These are phyloP conservation scores for Phaseolus lunatus DNA, from an alignment of 306 rosid genomes.

Conservation along the genomic window DNA sequence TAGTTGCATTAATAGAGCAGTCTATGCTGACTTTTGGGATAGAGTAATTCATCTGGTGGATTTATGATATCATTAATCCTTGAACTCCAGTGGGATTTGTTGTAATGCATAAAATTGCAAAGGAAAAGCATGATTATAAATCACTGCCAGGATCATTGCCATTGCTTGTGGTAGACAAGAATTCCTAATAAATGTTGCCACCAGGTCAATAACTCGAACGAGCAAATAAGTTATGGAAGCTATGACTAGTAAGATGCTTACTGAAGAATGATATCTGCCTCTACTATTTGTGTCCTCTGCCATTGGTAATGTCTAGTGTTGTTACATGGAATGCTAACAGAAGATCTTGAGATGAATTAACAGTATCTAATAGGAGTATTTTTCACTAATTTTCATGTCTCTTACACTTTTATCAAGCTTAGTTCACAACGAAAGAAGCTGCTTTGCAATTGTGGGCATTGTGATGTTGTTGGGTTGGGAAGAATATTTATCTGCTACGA, in stretches of 20 bases:
- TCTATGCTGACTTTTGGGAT: conserved; percentile 3
- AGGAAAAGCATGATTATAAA: conserved; percentile 17
- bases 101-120: background rate
- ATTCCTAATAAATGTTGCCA: background rate
- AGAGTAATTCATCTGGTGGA: conserved; percentile 5
- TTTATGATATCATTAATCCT: conserved; percentile 13
- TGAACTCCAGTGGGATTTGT: background rate
- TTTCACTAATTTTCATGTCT: background rate
- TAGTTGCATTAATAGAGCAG: background rate
- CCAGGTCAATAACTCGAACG: background rate
- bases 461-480: background rate
- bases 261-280: conserved; percentile 18
- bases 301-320: conserved; percentile 1
- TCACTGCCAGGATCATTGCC: background rate
- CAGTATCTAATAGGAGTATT: conserved; percentile 13
- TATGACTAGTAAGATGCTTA: background rate
- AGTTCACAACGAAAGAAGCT: conserved; percentile 5
- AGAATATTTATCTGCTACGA: conserved; percentile 5
- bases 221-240: conserved; percentile 21
- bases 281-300: background rate
- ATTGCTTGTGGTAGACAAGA: conserved; percentile 19
- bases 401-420: conserved; percentile 3
- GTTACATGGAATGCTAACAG: conserved; percentile 16
- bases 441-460: conserved; percentile 15
- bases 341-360: conserved; percentile 26